Base-by-base conservation (phyloP, 805 yeast species). In the Sugiyamaella mastotermitis region DNA sequence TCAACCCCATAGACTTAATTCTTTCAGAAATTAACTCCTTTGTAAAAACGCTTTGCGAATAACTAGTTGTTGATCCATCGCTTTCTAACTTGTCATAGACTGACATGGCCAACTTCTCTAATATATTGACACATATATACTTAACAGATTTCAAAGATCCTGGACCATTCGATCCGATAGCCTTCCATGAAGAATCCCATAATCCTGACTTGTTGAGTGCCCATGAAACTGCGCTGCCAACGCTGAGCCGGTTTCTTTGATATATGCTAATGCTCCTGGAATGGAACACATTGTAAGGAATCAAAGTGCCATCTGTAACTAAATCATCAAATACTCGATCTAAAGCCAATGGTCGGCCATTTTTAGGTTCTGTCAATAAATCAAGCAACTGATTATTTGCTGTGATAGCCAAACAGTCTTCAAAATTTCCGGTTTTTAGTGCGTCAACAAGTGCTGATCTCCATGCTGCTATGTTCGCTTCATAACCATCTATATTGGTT, bases 381-480 rank as follows among this genome's bases (percentile, higher is more conserved):
- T 43, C 40, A 9, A 52, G 14, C 3, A 59, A 51, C 28, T 43
- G 45, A 5, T 49, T 48, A 4, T 48, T 48, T 10, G 55, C 55
- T 23, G 42, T 41, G 9, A 59, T 50, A 27, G 51, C 43, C 9
- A 56, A 44, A n/a, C 31, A 20, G 37, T 59, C 58, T 1, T 42
- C 47, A 29, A 66, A 59, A 4, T 52, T 48, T 7, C 48, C 54
- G 5, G 46, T 23, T 3, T 35, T 28, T 3, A 55, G 37, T 11
- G 64, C 53, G 16, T 53, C 53, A 15, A 48, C 35, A 6, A 72
- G 49, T 8, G 66, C 57, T 4, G 50, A 45, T 33, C 53, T 59
- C 79, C 79, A 73, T 3, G 73, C 71, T 3, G 48, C 48, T 10
- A 72, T 18, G 45, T 73, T 73, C 11, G 78, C 78, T 16, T 55